Base-by-base conservation (phyloP, 768 basidiomycete species). In the Mycena floridula region DNA sequence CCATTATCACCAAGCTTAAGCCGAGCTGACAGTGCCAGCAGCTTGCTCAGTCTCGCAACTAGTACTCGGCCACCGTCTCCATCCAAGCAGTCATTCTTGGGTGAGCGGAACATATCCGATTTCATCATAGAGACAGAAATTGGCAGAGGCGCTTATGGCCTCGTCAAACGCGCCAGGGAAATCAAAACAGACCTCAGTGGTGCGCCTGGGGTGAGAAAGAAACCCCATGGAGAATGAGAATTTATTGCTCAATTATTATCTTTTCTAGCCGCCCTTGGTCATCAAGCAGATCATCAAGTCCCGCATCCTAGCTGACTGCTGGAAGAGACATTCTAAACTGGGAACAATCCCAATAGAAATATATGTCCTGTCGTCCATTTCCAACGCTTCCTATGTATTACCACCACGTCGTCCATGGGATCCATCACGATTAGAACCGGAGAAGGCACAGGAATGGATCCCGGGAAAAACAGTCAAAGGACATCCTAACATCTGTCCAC, bases 241-340 rank as follows among this genome's bases (percentile, higher is more conserved):
- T n/a, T n/a, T n/a, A n/a, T n/a, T n/a, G n/a, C n/a, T n/a, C n/a
- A n/a, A n/a, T n/a, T n/a, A 24, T 9, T 22, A 25, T 54, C 46
- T 45, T 53, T 45, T 50, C 49, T 56, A 93, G 91, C 85, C 92
- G 3, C 82, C 87, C 27, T 67, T 96, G 48, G 85, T 99, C 55
- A 92, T 99, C 66, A 99, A 99, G 59, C 94, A 96, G 64, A 85
- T 98, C 57, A 94, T 98, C 72, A 98, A 98, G 65, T 93, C 90
- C 38, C 88, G 96, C 42, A 99, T 99, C 48, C 77, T 99, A 42
- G 95, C 95, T 24, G 95, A 99, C 67, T 98, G 95, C 64, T 99
- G 96, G 96, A 98, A 98, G 70, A 89, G 89, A 58, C 95, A 99
- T 61, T 87, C 89, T 35, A 80, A 85, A 50, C 79, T 89, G 61